Conservation (phyloP, 2,329 filamentous ascomycete species). For the Aspergillus latus region DNA sequence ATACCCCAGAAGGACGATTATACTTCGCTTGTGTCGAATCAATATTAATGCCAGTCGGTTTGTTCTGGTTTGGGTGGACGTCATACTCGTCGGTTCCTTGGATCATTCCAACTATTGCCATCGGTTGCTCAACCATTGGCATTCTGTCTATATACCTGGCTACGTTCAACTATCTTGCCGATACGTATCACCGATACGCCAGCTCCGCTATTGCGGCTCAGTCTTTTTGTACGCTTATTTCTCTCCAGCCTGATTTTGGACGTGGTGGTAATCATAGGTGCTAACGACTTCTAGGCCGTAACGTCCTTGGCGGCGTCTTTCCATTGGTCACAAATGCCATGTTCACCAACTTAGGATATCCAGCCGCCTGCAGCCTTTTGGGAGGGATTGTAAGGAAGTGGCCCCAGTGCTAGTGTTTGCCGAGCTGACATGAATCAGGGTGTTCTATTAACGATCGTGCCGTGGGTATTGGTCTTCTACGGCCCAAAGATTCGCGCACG, state of each 20-base stretch:
- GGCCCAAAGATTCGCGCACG: conserved; percentile 72
- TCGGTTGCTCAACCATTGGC: conserved; percentile 76
- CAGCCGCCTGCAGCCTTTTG: conserved; percentile 70
- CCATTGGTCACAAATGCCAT: conserved; percentile 73
- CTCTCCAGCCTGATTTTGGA: not conserved
- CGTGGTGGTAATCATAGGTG: not conserved
- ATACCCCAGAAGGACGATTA: conserved; percentile 70
- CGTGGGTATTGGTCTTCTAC: conserved; percentile 77
- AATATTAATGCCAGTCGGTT: conserved; percentile 71
- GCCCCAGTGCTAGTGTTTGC: not conserved
- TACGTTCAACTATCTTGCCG: conserved; percentile 89
- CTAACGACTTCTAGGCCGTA: conserved; percentile 52
- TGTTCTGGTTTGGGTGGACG: conserved; percentile 80
- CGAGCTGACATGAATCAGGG: conserved; percentile 30
- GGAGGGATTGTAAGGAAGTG: conserved; percentile 63
- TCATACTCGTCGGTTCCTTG: conserved; percentile 63
- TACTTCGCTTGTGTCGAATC: conserved; percentile 81
- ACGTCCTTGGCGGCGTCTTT: conserved; percentile 77
- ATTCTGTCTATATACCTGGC: conserved; percentile 86
- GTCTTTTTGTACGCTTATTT: conserved; percentile 61
- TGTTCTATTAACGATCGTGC: conserved; percentile 67
- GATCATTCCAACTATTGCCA: conserved; percentile 69
- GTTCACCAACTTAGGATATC: conserved; percentile 70
- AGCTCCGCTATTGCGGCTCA: conserved; percentile 84
- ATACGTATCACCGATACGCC: conserved; percentile 81